phyloP scores from a whole-genome alignment of 495 filamentous ascomycete genomes.

The Aspergillus baeticus region DNA sequence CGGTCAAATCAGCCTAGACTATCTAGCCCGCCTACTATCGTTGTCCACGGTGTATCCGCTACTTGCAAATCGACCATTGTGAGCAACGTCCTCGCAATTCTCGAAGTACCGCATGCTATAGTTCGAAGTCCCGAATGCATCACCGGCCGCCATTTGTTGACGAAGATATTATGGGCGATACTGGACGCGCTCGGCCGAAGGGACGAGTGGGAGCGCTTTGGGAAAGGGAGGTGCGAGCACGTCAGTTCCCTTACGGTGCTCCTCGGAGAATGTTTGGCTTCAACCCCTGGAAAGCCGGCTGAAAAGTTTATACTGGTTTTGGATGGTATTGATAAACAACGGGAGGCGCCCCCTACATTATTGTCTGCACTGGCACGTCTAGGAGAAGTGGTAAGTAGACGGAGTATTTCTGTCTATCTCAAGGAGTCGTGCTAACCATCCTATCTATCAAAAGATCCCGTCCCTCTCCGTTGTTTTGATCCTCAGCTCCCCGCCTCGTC shows the following conservation, averaged over 20 bases:
- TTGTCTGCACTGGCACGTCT: conserved; percentile 79
- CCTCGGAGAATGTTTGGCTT: conserved; percentile 52
- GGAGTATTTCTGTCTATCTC: neutral
- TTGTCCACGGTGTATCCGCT: conserved; percentile 84
- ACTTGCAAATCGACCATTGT: conserved; percentile 84
- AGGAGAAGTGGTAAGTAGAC: conserved; percentile 67
- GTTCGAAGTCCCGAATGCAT: conserved; percentile 84
- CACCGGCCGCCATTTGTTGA: conserved; percentile 83
- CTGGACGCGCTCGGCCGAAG: conserved; percentile 38
- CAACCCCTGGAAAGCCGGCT: conserved; percentile 20
- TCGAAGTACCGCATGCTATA: conserved; percentile 62
- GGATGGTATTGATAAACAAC: conserved; percentile 86
- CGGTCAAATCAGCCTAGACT: conserved; percentile 31
- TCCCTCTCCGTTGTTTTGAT: conserved; percentile 77
- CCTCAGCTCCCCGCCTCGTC: conserved; percentile 63
- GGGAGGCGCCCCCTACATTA: conserved; percentile 76
- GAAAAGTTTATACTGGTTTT: conserved; percentile 77
- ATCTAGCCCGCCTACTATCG: conserved; percentile 57
- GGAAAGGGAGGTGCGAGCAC: conserved; percentile 69
- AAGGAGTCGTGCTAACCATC: neutral
- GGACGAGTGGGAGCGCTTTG: conserved; percentile 38
- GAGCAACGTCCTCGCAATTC: conserved; percentile 55
- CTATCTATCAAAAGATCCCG: conserved; percentile 60
- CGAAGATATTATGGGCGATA: conserved; percentile 47
- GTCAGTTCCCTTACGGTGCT: conserved; percentile 71